Base-by-base conservation (phyloP, 2,329 filamentous ascomycete species). In the Botrytis pseudocinerea region DNA sequence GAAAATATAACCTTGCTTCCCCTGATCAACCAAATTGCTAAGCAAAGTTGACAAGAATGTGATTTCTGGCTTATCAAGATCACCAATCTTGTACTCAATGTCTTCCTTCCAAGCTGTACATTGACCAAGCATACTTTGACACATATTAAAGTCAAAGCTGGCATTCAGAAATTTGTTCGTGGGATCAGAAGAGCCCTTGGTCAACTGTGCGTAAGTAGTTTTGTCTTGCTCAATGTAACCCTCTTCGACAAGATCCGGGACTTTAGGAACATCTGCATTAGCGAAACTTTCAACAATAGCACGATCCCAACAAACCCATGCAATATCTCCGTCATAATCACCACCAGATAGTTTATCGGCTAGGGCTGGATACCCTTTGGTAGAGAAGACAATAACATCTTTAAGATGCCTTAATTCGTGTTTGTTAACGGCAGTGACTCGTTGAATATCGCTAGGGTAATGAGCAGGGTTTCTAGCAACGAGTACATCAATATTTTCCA, bases 301-400 rank as follows among this genome's bases (percentile, higher is more conserved):
- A 0, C 84, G 83, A 42, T 95, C 92, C 91, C 91, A 95, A 78
- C 91, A 93, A 0, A 93, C 82, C 92, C 92, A 95, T 7, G 92
- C 88, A n/a, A 84, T 86, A 75, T 96, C 93, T 0, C 93, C 93
- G 76, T 95, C 93, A 75, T 94, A 95, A 78, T 95, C 93, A 0
- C 93, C 93, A 0, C 93, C 93, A 1, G 92, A 93, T 0, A 95
- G 83, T 77, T 91, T 90, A 14, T 89, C 87, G 0, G 92, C 93
- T 0, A 94, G 84, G 0, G 92, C 88, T 0, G 82, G 83, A 40
- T 85, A 79, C 0, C 92, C 92, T 74, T 86, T 87, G 0, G 84
- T 85, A 0, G 93, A 85, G 76, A 98, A 98, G 0, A 98, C 87
- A 22, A 96, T 85, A 1, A 97, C 90, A 77, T 98, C 92, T 74